Percentiles rank a stretch among this genome's conserved stretches.
phyloP scores from a whole-genome alignment of 1,284 basidiomycete species.

The Erythrobasidium hasegawianum region DNA sequence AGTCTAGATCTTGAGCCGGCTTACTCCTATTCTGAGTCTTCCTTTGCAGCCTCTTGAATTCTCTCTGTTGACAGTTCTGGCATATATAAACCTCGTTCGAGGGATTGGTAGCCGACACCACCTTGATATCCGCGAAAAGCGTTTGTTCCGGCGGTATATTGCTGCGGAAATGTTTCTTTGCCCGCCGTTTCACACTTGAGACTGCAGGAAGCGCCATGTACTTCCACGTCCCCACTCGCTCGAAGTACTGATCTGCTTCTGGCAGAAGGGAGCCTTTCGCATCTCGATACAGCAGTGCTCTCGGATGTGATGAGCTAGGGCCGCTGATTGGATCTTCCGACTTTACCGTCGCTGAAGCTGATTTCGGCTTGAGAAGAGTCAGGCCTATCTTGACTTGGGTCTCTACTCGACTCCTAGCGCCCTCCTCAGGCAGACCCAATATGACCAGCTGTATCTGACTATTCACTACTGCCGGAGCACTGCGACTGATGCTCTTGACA shows the following conservation, averaged over 20 bases:
- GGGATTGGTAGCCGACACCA: conserved; percentile 61
- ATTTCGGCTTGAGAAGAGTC: conserved; percentile 57
- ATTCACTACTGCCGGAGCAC: conserved; percentile 5
- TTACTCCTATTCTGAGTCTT: conserved; percentile 34
- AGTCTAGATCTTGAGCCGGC: conserved; percentile 24
- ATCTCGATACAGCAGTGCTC: conserved; percentile 20
- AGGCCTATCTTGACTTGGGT: conserved; percentile 81
- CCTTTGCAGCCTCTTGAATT: conserved; percentile 36
- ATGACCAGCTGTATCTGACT: conserved; percentile 54
- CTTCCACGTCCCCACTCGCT: conserved; percentile 69
- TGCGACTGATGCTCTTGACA: conserved; percentile 23
- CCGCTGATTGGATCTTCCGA: background rate
- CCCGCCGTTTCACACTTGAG: conserved; percentile 73
- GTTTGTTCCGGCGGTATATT: conserved; percentile 46
- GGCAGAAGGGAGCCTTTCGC: conserved; percentile 34
- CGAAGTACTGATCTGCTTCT: conserved; percentile 30
- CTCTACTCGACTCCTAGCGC: conserved; percentile 87
- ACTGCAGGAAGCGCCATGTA: conserved; percentile 72
- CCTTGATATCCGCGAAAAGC: conserved; percentile 47
- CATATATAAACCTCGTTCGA: conserved; percentile 43
- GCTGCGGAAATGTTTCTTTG: conserved; percentile 57
- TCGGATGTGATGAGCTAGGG: background rate
- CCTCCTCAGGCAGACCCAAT: conserved; percentile 73
- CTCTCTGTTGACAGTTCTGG: conserved; percentile 40
- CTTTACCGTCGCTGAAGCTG: background rate